Evolutionary conservation across 1,139 yeast species (phyloP), one percentile per base, ranked within the genome.

Genomic region (Pneumocystis jirovecii): DNA sequence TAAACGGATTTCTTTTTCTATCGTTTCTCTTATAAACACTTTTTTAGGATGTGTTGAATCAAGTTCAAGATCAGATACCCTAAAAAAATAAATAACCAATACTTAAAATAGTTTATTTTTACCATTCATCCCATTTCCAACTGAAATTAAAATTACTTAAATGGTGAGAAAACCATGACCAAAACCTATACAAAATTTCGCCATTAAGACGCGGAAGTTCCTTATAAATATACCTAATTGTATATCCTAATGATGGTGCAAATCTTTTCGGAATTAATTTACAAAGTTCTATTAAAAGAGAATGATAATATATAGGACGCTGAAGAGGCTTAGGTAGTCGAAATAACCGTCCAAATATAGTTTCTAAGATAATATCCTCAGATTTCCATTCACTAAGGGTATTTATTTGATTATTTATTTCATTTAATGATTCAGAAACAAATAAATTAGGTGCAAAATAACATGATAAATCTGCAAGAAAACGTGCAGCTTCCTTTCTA

Each of bases 111-210:
- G 3, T 3, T 50, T 50, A 50, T 50, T 50, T 19, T 39, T 31
- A 60, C 98, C 98, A 95, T 75, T 91, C 98, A 70, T 84, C 85
- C 99, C 99, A 93, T 73, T 90, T 90, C 99, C 99, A 95, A 61
- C 93, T 88, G 76, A 89, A 95, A 68, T 88, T 91, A 75, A 93
- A 95, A 74, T 93, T 93, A 70, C 96, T 87, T 73, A 95, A 82
- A 76, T 95, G 98, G 66, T 89, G 86, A 2, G 96, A 82, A 80
- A 95, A 86, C 98, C 98, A 95, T 74, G 89, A 95, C 72, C 89
- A 78, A 70, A 84, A 87, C 68, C 93, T 80, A 69, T 83, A 80
- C 70, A 85, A 82, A 65, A 88, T 78, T 74, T 90, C 97, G 69
- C 84, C 84, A 74, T 91, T 97, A 66, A 90, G 77, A 1, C 81